Evolutionary conservation across 2,329 filamentous ascomycete species (phyloP), one percentile per base, ranked within the genome.

Genomic region (Cladosporium sp.): DNA sequence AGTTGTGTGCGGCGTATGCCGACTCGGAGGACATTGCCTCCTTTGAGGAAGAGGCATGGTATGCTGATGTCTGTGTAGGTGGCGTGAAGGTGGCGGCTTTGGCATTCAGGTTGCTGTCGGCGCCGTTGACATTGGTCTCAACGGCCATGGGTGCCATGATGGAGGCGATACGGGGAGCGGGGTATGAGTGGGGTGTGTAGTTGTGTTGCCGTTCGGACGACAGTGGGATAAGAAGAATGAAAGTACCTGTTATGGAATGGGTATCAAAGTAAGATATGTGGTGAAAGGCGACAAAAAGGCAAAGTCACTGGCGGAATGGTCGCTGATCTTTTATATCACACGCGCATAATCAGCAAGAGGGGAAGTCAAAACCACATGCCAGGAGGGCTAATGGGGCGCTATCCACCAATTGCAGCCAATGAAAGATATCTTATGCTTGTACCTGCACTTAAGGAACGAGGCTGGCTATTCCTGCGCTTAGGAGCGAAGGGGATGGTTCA

Each of bases 1-100:
- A 99, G 81, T 99, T 99, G 84, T 99, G 94, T 49, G 94, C 94
- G 50, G 94, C 94, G 74, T 84, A 93, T 71, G 89, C 80, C 69
- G 90, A 81, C 78, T 99, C 94, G 54, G 86, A 78, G 54, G 85
- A 78, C 73, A 97, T 95, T 67, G 94, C 93, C 66, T 83, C 80
- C 58, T 86, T 78, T 42, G 91, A 92, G 24, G 93, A 91, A 19
- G 89, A 73, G 56, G 91, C 83, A 77, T 97, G 94, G 78, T 84
- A 85, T 60, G 71, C 74, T 35, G 80, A 74, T 32, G 66, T 62
- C 34, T 75, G 70, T 56, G 70, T 66, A 51, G 72, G 73, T 13
- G 73, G 73, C 34, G 72, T 71, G 67, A 75, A 76, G 13, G 71
- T 62, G 36, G 71, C 64, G 24, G 73, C 73, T 62, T 76, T 75